Evolutionary conservation across 2,329 filamentous ascomycete genomes (phyloP).

Genomic region (Pseudogymnoascus sp.): DNA sequence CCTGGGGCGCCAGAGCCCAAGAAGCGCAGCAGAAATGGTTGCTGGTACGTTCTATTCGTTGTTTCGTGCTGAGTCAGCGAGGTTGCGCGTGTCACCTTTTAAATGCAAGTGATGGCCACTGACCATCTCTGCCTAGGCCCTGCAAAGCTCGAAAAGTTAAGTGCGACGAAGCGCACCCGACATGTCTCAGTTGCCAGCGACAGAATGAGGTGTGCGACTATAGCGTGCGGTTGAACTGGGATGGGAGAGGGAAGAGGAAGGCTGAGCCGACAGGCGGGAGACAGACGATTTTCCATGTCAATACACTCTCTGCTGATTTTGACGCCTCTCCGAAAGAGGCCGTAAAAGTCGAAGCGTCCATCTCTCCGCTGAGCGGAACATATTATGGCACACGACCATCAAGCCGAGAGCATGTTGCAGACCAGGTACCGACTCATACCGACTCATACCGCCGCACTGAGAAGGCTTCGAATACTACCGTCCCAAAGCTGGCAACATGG

Average conservation of each 20-base stretch:
- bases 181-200: constrained; percentile 65
- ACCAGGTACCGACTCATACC: not conserved
- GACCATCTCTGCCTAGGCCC: constrained; percentile 45
- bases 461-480: not conserved
- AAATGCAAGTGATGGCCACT: constrained; percentile 12
- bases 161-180: constrained; percentile 72
- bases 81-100: not conserved
- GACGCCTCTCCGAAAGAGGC: not conserved
- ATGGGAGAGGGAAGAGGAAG: constrained; percentile 59
- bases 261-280: constrained; percentile 28
- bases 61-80: not conserved
- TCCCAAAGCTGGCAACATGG: not conserved
- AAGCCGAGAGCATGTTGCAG: not conserved
- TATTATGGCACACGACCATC: not conserved
- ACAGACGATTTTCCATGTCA: constrained; percentile 1
- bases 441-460: not conserved
- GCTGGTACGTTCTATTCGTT: constrained; percentile 46
- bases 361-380: not conserved
- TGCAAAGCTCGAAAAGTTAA: constrained; percentile 76
- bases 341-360: not conserved
- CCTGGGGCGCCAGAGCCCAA: constrained; percentile 58
- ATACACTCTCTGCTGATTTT: not conserved
- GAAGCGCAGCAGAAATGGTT: constrained; percentile 60
- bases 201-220: constrained; percentile 73
- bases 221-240: constrained; percentile 75